Evolutionary conservation across 805 yeast species (phyloP), one percentile per base, ranked within the genome.

Genomic region (Kuraishia molischiana): DNA sequence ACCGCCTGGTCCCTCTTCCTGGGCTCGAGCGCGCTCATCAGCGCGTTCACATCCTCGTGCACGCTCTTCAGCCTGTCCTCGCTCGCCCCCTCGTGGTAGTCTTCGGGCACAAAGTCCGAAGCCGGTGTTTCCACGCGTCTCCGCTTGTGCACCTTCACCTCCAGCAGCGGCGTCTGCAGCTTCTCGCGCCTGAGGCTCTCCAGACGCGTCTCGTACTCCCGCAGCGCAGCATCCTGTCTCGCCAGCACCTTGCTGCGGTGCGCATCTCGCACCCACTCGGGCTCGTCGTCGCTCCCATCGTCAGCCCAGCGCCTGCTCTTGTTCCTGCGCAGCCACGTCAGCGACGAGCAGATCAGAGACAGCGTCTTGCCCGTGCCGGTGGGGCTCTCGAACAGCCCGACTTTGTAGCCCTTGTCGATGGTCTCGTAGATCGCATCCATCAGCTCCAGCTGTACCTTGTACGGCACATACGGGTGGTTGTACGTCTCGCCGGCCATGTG

Each of bases 361-460:
- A 90, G 61, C 0, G 97, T 87, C 56, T 89, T 89, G 3, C 97
- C 97, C 1, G 89, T 85, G 5, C 97, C 97, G 0, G 97, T 89
- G 0, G 97, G 97, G 40, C 92, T 80, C 53, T 89, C 97, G 50
- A 89, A 79, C 1, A 89, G 65, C 0, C 94, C 95, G 2, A 89
- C 64, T 51, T 82, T 85, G 48, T 66, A 71, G 32, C 50, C 55
- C 10, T 55, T 42, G 9, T 66, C 63, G 14, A 89, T 63, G 1
- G 84, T 68, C 19, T 71, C 71, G 47, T 82, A 82, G n/a, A 90
- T 67, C 17, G 78, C 72, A 22, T 64, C 61, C 97, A 89, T 89
- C 45, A 89, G 69, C 41, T 79, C 72, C 18, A 69, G 32, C 53
- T 89, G 97, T 43, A 87, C 86, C 19, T 64, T 66, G 54, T 89